Evolutionary conservation across 495 filamentous ascomycete species (phyloP), one percentile per base, ranked within the genome.

Genomic region (Usnea hakonensis): DNA sequence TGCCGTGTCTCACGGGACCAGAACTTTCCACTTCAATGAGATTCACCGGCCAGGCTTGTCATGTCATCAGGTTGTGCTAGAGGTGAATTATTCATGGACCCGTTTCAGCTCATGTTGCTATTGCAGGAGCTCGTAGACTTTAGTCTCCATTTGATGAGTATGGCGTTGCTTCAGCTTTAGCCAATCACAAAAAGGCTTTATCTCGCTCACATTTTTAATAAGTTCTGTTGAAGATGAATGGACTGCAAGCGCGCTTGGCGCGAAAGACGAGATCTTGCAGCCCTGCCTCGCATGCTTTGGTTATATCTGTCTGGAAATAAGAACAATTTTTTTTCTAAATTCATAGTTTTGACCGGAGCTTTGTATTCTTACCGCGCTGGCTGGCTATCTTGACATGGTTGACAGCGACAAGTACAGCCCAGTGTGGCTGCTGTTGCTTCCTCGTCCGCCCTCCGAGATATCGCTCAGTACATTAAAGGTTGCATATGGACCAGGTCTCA

Each of bases 361-460:
- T n/a, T n/a, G n/a, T n/a, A n/a, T n/a, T n/a, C n/a, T n/a, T n/a
- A n/a, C n/a, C n/a, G n/a, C n/a, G n/a, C n/a, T n/a, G n/a, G n/a
- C n/a, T n/a, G n/a, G n/a, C 26, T 19, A 17, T 52, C 28, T 52
- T n/a, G 16, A 33, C 14, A 62, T 62, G 60, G 14, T 40, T 23
- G 35, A 55, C 23, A 23, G 32, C 7, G 23, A 48, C 32, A 16
- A 14, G 30, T 14, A 37, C n/a, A 21, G 41, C 16, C 62, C 56
- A n/a, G 37, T 21, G 26, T 70, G 66, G 65, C 67, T 82, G 48
- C 71, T 82, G 17, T 65, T 83, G 33, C 73, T 83, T 56, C 81
- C 81, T 44, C 69, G 73, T 55, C 78, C 76, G 46, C 75, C 79
- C 57, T 73, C 73, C 16, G 58, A 66, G 13, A 67, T 74, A 63